Percentiles rank a stretch among this genome's conserved stretches.
Conservation (phyloP, 1,284 basidiomycete genomes). For the Mycosarcoma mackinlayi region DNA sequence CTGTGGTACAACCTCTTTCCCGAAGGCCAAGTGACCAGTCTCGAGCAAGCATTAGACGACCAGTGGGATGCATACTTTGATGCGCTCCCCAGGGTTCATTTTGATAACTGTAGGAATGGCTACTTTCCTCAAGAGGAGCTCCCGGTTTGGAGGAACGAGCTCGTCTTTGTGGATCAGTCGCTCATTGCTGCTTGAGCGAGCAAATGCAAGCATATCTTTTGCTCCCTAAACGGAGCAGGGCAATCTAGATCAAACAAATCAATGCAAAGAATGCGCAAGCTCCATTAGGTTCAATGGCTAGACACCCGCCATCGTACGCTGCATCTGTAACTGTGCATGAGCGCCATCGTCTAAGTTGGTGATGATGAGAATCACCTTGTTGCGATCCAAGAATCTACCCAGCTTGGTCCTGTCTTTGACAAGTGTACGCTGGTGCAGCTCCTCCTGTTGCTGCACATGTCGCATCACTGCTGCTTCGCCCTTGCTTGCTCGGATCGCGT, state of each 20-base stretch:
- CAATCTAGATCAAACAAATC: too few species aligned
- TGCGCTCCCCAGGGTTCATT: conserved; percentile 2
- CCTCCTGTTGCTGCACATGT: conserved; percentile 6
- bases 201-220: too few species aligned
- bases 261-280: too few species aligned
- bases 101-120: conserved; percentile 1
- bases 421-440: neutral
- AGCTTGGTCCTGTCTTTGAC: conserved; percentile 6
- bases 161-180: neutral
- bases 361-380: conserved; percentile 26
- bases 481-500: neutral
- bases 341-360: conserved; percentile 8
- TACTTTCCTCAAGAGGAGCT: conserved; percentile 1
- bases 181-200: neutral
- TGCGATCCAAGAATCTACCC: conserved; percentile 5
- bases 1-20: conserved; percentile 15
- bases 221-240: too few species aligned
- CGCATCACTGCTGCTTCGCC: conserved; percentile 6
- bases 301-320: too few species aligned
- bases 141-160: conserved; percentile 10
- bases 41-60: neutral
- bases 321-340: conserved; percentile 8
- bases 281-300: too few species aligned
- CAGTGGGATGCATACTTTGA: conserved; percentile 15
- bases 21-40: conserved; percentile 3